Evolutionary conservation across 805 yeast species (phyloP).

Genomic region (Candida tallmaniae): DNA sequence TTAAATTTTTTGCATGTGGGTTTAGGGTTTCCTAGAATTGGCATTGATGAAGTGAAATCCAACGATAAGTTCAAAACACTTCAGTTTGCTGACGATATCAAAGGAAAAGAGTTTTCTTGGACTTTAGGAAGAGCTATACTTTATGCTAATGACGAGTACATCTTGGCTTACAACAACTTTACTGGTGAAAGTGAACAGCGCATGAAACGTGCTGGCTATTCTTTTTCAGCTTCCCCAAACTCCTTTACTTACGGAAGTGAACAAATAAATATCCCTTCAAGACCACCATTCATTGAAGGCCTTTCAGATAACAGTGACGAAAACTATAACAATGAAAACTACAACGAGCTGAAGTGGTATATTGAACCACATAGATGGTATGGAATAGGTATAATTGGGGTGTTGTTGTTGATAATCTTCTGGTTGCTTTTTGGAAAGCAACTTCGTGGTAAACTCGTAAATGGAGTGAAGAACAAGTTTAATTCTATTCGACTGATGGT

Average conservation of each 20-base stretch:
- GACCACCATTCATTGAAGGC: constrained; percentile 35
- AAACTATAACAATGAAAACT: constrained; percentile 25
- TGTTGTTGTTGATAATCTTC: constrained; percentile 20
- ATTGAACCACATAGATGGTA: constrained; percentile 41
- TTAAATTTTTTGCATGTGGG: constrained; percentile 56
- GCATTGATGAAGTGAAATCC: constrained; percentile 30
- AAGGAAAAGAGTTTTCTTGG: constrained; percentile 48
- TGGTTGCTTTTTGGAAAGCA: constrained; percentile 32
- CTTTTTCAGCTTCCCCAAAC: constrained; percentile 44
- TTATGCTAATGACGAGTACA: constrained; percentile 54
- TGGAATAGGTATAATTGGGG: constrained; percentile 28
- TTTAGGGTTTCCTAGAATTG: constrained; percentile 53
- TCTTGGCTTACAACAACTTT: constrained; percentile 35
- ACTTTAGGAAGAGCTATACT: constrained; percentile 58
- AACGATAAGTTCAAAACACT: constrained; percentile 29
- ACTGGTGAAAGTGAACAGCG: constrained; percentile 11
- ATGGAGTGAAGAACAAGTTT: constrained; percentile 9
- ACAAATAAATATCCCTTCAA: constrained; percentile 26
- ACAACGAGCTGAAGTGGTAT: constrained; percentile 36
- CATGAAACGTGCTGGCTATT: constrained; percentile 41
- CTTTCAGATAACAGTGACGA: constrained; percentile 18
- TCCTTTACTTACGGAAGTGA: constrained; percentile 54
- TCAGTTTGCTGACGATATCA: constrained; percentile 39
- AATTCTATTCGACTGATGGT: background rate
- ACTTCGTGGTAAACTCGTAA: constrained; percentile 14